Evolutionary conservation across 345 rosid species (phyloP), one percentile per base, ranked within the genome.

Genomic region (Camelina hispida): DNA sequence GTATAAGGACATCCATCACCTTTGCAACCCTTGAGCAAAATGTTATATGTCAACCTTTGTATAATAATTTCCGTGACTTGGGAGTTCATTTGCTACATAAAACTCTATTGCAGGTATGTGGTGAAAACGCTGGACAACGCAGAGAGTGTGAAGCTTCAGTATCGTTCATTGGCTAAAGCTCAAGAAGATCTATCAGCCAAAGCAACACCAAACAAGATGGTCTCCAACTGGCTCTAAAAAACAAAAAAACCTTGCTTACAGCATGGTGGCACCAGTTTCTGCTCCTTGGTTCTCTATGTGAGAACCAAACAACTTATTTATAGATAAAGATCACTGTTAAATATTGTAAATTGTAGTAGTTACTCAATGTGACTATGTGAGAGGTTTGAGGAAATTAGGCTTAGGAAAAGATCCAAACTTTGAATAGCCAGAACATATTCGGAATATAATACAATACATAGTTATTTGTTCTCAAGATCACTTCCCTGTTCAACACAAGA

Each of bases 51-150:
- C 22, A 6, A 55, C 58, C 13, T 57, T 16, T 35, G 66, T 35
- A 22, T 46, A 28, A 50, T 11, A 56, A 44, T 73, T 55, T 65
- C n/a, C 3, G 5, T 62, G 20, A 54, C 37, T 13, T 17, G 9
- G 9, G 55, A 22, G n/a, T 30, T 34, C 38, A 34, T 65, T 65
- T 66, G 13, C 50, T 42, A n/a, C 54, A 12, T 13, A 68, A 25
- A 25, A 14, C n/a, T 56, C 15, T 34, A 25, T 46, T 53, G 44
- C 80, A 93, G 98, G 98, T 93, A 93, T 75, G 98, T 93, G 48
- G 98, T 93, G 75, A 93, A 93, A 82, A 93, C 97, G 20, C 66
- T 93, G 74, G 98, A 93, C 81, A 89, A 93, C 55, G 96, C 97
- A 20, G 98, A 91, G 84, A 89, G 98, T 76, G 98, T 91, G 5